phyloP scores from a whole-genome alignment of 2,329 filamentous ascomycete genomes.

The Cytospora piceicola region DNA sequence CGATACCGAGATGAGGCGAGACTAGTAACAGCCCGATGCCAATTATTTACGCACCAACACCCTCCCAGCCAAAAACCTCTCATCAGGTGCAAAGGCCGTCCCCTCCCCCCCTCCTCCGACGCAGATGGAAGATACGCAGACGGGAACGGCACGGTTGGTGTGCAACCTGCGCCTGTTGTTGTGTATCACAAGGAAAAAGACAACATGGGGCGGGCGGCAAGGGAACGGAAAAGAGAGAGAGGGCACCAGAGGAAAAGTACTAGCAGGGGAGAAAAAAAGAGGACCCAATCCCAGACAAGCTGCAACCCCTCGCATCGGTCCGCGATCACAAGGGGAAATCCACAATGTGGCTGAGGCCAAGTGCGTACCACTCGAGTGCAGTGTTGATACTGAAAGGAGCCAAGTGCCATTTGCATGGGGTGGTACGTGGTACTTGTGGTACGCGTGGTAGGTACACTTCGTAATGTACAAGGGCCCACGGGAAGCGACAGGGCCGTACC shows the following conservation, averaged over 20 bases:
- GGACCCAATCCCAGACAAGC: constrained; percentile 14
- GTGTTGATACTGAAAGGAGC: background rate
- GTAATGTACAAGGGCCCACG: background rate
- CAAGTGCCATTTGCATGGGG: constrained; percentile 13
- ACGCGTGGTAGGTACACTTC: constrained; percentile 5
- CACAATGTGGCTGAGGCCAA: constrained; percentile 19
- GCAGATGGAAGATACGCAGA: background rate
- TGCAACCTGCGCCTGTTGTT: background rate
- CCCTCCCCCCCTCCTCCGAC: too few species aligned
- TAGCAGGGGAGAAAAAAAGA: constrained; percentile 1
- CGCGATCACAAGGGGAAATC: constrained; percentile 24
- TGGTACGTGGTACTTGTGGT: constrained; percentile 12
- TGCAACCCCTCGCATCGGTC: constrained; percentile 26
- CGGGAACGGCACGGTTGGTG: background rate
- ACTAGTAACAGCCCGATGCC: constrained; percentile 7
- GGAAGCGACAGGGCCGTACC: constrained; percentile 26
- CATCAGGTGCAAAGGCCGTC: background rate
- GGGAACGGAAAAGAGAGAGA: background rate
- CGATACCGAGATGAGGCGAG: constrained; percentile 15
- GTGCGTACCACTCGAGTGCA: background rate
- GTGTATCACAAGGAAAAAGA: background rate
- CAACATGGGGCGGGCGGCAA: background rate
- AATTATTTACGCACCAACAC: background rate
- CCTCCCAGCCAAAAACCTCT: background rate
- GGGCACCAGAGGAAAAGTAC: background rate